phyloP scores from a whole-genome alignment of 2,329 filamentous ascomycete genomes.

The Nemania serpens region DNA sequence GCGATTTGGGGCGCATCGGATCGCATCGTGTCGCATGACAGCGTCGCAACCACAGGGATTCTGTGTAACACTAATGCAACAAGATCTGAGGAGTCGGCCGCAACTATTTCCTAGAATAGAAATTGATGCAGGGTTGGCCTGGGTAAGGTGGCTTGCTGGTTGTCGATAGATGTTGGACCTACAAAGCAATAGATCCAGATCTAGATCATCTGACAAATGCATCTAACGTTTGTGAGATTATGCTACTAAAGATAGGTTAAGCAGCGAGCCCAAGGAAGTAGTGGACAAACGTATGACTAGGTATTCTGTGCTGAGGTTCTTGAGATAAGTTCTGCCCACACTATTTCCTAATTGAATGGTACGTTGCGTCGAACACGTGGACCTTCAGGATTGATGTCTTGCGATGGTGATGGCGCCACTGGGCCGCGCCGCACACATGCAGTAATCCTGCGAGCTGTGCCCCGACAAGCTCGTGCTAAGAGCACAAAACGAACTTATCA shows the following conservation, averaged over 20 bases:
- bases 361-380: slow-evolving; percentile 11
- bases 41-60: no score
- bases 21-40: no score
- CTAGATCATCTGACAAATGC: slow-evolving; percentile 1
- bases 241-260: not conserved
- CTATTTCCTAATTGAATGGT: slow-evolving; percentile 6
- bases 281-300: no score
- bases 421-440: slow-evolving; percentile 9
- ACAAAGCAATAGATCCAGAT: slow-evolving; percentile 1
- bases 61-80: no score
- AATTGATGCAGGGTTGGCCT: no score
- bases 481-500: not conserved
- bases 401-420: not conserved
- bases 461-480: not conserved
- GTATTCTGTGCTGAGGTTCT: not conserved
- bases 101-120: no score
- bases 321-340: not conserved
- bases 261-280: not conserved
- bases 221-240: slow-evolving; percentile 4
- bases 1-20: no score
- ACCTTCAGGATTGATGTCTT: not conserved
- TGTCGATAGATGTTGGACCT: no score
- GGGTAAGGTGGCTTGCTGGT: no score
- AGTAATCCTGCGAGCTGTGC: not conserved
- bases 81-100: no score